Evolutionary conservation across 495 filamentous ascomycete species (phyloP).

Genomic region (Aspergillus wentii): DNA sequence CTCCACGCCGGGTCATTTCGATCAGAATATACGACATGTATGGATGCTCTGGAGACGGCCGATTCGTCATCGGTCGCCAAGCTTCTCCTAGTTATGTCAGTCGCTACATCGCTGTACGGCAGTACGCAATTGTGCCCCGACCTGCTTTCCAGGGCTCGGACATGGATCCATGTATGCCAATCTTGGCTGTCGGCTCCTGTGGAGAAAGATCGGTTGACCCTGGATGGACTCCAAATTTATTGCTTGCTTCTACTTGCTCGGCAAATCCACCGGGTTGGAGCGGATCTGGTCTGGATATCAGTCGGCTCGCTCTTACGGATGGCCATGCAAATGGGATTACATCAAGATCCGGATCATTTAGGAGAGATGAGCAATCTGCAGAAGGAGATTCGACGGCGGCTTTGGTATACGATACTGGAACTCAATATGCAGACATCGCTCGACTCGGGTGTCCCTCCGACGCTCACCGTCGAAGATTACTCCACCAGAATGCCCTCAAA

Average conservation of each 20-base stretch:
- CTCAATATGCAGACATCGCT: slow-evolving; percentile 46
- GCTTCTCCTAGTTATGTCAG: slow-evolving; percentile 42
- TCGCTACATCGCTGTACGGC: slow-evolving; percentile 30
- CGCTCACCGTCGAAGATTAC: slow-evolving; percentile 45
- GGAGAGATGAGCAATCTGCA: slow-evolving; percentile 31
- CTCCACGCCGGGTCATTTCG: slow-evolving; percentile 40
- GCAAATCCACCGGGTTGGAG: slow-evolving; percentile 39
- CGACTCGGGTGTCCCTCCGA: slow-evolving; percentile 47
- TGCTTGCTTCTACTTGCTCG: slow-evolving; percentile 47
- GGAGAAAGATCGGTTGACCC: slow-evolving; percentile 41
- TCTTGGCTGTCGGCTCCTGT: slow-evolving; percentile 47
- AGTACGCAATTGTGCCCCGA: slow-evolving; percentile 16
- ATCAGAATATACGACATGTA: slow-evolving; percentile 38
- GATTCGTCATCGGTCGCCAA: slow-evolving; percentile 23
- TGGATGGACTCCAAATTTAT: slow-evolving; percentile 42
- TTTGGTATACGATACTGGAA: slow-evolving; percentile 59
- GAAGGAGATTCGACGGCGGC: slow-evolving; percentile 43
- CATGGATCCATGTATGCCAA: slow-evolving; percentile 46
- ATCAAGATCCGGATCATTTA: slow-evolving; percentile 49
- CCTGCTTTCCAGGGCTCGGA: slow-evolving; percentile 21
- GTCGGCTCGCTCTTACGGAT: slow-evolving; percentile 44
- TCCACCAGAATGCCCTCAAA: slow-evolving; percentile 47
- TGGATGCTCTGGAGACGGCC: slow-evolving; percentile 27
- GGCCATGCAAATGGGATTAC: slow-evolving; percentile 51
- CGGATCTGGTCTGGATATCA: slow-evolving; percentile 49